Evolutionary conservation across 2,329 filamentous ascomycete species (phyloP).

Genomic region (Niveomyces coronatus): DNA sequence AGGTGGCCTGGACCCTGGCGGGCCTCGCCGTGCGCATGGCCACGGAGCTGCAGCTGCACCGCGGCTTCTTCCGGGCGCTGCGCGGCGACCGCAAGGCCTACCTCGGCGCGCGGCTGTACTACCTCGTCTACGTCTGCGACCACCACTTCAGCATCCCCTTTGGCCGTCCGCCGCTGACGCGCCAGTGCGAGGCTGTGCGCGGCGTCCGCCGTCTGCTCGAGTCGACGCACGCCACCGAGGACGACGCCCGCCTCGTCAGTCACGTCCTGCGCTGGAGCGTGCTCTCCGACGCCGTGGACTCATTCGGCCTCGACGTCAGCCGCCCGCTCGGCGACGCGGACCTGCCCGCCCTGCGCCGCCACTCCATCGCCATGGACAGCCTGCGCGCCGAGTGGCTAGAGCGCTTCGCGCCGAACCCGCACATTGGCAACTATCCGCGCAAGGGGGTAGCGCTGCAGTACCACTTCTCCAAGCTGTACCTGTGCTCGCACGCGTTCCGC

Average conservation of each 20-base stretch:
- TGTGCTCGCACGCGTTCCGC: slow-evolving; percentile 11
- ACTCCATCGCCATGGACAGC: slow-evolving; percentile 11
- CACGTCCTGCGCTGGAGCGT: slow-evolving; percentile 13
- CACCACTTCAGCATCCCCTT: slow-evolving; percentile 24
- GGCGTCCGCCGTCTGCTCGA: slow-evolving; percentile 19
- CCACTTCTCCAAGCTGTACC: slow-evolving; percentile 11
- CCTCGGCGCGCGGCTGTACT: slow-evolving; percentile 48
- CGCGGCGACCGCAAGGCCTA: slow-evolving; percentile 37
- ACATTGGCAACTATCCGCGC: slow-evolving; percentile 11
- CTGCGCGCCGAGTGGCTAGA: slow-evolving; percentile 9
- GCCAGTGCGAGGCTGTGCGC: slow-evolving; percentile 13
- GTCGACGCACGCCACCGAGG: slow-evolving; percentile 13
- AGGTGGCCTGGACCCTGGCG: slow-evolving; percentile 50
- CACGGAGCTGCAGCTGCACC: slow-evolving; percentile 44
- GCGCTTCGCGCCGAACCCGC: slow-evolving; percentile 5
- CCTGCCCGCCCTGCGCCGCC: slow-evolving; percentile 9
- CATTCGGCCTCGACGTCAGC: slow-evolving; percentile 10
- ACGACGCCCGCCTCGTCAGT: slow-evolving; percentile 14
- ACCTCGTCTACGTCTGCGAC: slow-evolving; percentile 27
- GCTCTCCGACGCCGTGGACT: slow-evolving; percentile 9
- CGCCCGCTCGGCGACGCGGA: slow-evolving; percentile 8
- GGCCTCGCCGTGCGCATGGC: slow-evolving; percentile 48
- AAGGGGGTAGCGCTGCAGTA: slow-evolving; percentile 11
- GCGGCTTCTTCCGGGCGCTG: slow-evolving; percentile 38
- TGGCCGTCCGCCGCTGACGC: slow-evolving; percentile 21